A percentile compares a stretch with the other conserved stretches of the same genome.
Conservation (phyloP, 257 asterid species). For the Solanum tarapatanum region DNA sequence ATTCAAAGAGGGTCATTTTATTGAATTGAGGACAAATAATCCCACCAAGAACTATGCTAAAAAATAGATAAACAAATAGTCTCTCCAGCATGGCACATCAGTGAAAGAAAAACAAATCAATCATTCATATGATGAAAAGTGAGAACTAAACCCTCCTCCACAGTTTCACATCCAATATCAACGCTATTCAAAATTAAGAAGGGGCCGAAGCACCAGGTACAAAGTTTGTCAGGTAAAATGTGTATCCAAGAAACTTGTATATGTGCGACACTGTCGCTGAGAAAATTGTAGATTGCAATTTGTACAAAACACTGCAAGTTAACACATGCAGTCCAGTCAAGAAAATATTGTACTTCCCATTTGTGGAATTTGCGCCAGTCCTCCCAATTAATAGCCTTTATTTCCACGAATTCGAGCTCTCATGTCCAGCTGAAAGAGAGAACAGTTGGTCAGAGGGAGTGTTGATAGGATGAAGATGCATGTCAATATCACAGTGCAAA, state of each 20-base stretch:
- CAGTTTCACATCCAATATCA: neutral
- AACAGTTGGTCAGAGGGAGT: neutral
- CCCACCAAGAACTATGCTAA: neutral
- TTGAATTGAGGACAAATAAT: neutral
- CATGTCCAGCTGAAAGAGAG: conserved; percentile 68
- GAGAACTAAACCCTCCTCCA: neutral
- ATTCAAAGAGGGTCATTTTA: neutral
- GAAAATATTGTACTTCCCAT: neutral
- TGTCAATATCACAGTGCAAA: neutral
- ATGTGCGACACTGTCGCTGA: neutral
- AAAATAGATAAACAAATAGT: neutral
- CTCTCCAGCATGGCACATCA: neutral
- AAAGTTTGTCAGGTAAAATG: neutral
- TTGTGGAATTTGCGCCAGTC: neutral
- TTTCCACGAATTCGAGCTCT: conserved; percentile 95
- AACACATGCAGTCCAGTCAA: neutral
- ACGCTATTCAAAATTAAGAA: neutral
- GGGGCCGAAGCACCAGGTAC: neutral
- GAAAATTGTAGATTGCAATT: neutral
- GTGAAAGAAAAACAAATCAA: neutral
- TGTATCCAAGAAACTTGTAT: neutral
- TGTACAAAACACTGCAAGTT: conserved; percentile 5
- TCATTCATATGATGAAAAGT: neutral
- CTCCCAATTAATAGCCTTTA: conserved; percentile 55
- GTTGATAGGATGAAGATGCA: neutral